Evolutionary conservation across 2,329 filamentous ascomycete species (phyloP).

Genomic region (Alternaria sp.): DNA sequence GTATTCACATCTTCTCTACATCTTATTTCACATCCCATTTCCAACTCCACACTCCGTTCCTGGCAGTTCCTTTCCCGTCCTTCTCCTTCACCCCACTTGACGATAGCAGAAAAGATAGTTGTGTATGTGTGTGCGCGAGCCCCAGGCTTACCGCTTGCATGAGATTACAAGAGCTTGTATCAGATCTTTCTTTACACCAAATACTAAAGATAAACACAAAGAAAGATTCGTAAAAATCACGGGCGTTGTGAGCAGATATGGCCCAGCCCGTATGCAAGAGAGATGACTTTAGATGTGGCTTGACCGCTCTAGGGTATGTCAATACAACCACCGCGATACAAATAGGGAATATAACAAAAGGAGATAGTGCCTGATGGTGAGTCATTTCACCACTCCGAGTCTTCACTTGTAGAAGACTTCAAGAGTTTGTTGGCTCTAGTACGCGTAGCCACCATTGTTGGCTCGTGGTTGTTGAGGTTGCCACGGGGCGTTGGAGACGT

Average conservation of each 20-base stretch:
- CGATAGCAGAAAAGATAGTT: conserved; percentile 12
- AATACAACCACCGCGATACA: conserved; percentile 3
- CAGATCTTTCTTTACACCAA: conserved; percentile 12
- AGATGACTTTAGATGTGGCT: not conserved
- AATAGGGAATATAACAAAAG: not conserved
- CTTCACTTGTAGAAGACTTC: conserved; percentile 1
- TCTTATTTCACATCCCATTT: conserved; percentile 1
- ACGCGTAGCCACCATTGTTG: conserved; percentile 34
- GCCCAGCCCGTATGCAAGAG: conserved; percentile 1
- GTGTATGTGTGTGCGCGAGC: conserved; percentile 9
- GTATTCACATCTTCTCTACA: conserved; percentile 1
- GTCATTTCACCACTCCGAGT: not conserved
- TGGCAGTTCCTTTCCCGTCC: not conserved
- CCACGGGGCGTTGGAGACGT: conserved; percentile 35
- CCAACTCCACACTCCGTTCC: not conserved
- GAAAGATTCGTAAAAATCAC: conserved; percentile 13
- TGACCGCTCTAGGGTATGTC: conserved; percentile 3
- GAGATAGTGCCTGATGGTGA: conserved; percentile 1
- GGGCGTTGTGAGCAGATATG: not conserved
- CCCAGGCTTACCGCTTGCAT: conserved; percentile 15
- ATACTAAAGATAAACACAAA: conserved; percentile 9
- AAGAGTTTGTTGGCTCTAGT: conserved; percentile 22
- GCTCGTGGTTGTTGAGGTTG: conserved; percentile 34
- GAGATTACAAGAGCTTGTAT: conserved; percentile 22
- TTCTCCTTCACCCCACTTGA: not conserved